A percentile compares a stretch with the other conserved stretches of the same genome.
Evolutionary conservation across 2,329 filamentous ascomycete species (phyloP).

Genomic region (Aspergillus hiratsukae): DNA sequence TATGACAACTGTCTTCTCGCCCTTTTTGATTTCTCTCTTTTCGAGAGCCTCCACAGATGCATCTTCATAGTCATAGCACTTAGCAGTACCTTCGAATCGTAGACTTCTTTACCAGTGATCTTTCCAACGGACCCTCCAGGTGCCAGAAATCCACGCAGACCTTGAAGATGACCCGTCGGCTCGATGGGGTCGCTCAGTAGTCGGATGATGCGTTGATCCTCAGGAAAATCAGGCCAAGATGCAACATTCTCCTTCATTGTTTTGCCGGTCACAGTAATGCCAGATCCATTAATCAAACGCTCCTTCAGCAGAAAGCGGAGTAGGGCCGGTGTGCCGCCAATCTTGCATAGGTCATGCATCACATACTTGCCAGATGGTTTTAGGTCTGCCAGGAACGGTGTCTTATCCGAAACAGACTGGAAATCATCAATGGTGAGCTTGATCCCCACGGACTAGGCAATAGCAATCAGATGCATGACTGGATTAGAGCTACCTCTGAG

Average conservation of each 20-base stretch:
- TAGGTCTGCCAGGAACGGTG: constrained; percentile 76
- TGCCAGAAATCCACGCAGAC: constrained; percentile 65
- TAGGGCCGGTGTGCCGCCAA: constrained; percentile 55
- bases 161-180: constrained; percentile 66
- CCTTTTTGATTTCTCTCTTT: constrained; percentile 64
- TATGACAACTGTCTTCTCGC: constrained; percentile 71
- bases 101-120: constrained; percentile 71
- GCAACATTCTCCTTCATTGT: constrained; percentile 56
- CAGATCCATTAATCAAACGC: constrained; percentile 55
- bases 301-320: constrained; percentile 57
- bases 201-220: constrained; percentile 65
- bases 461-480: constrained; percentile 78
- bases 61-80: constrained; percentile 66
- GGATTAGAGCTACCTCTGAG: constrained; percentile 83
- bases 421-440: constrained; percentile 83
- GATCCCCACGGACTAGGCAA: constrained; percentile 74
- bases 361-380: constrained; percentile 70
- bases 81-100: constrained; percentile 63
- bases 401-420: constrained; percentile 74
- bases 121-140: constrained; percentile 69
- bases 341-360: constrained; percentile 54
- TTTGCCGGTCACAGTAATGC: constrained; percentile 58
- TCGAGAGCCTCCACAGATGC: constrained; percentile 65
- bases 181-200: constrained; percentile 68
- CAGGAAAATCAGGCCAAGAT: constrained; percentile 59